Conservation (phyloP, 2,329 filamentous ascomycete genomes). For the Cladobotryum protrusum region DNA sequence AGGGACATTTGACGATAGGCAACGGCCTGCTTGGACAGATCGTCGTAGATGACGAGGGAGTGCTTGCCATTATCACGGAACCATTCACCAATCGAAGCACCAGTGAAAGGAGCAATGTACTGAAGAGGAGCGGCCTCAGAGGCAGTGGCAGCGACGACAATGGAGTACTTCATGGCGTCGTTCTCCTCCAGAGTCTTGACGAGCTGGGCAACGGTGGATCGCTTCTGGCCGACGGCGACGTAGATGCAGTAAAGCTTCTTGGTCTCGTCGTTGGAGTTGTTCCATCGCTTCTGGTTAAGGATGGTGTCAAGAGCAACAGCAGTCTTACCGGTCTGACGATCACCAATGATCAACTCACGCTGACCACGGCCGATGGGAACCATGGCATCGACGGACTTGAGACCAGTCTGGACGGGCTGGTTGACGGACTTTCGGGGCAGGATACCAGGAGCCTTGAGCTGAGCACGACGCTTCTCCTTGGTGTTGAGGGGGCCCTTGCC, state of each 20-base stretch:
- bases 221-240: conserved; percentile 98
- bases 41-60: conserved; percentile 85
- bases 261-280: conserved; percentile 74
- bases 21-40: conserved; percentile 96
- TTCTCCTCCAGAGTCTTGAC: conserved; percentile 99
- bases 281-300: conserved; percentile 99
- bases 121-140: conserved; percentile 94
- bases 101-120: conserved; percentile 91
- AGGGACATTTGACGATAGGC: conserved; percentile 99
- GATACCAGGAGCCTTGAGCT: conserved; percentile 98
- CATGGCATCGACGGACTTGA: conserved; percentile 99
- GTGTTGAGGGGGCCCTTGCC: conserved; percentile 97
- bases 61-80: conserved; percentile 86
- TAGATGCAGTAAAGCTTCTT: conserved; percentile 99
- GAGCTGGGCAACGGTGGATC: conserved; percentile 97
- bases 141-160: conserved; percentile 90
- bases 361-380: conserved; percentile 99
- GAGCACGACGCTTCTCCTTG: conserved; percentile 87
- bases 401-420: conserved; percentile 97
- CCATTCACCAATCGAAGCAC: conserved; percentile 58
- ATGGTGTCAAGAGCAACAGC: conserved; percentile 97
- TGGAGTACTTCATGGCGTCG: conserved; percentile 97
- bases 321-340: conserved; percentile 99
- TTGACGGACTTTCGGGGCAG: conserved; percentile 95
- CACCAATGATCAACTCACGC: conserved; percentile 99